Base-by-base conservation (phyloP, 495 filamentous ascomycete genomes). In the Xylaria longipes region DNA sequence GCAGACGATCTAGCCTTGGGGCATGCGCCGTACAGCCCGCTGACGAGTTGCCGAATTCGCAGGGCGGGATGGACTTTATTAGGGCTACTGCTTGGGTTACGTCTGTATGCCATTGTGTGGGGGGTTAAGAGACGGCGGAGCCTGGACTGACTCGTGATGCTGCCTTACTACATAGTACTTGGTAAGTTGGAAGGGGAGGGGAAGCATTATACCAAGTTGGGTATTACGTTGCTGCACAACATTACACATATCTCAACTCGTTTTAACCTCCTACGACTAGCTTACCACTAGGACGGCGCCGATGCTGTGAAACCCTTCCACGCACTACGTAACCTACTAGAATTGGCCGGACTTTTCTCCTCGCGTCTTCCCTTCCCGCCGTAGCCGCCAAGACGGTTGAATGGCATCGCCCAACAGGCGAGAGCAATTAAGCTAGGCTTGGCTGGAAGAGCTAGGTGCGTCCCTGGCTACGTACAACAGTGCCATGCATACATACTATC, bases 331-430 rank as follows among this genome's bases (percentile, higher is more conserved):
- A 56, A 56, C 52, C 14, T 56, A 31, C 60, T 37, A 60, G 57
- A 60, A 60, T 37, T 37, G 33, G 57, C 33, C 33, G 31, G 57
- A 9, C 57, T 20, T 29, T 41, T 27, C 37, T 63, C 14, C 29
- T 63, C 17, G 60, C 60, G 35, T 27, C 35, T 62, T 25, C 33
- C 22, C 22, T 43, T 63, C 37, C 60, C 60, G 60, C 60, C 60
- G 37, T 43, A 63, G 60, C 60, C 60, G 60, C 60, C 60, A 63
- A 63, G 60, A 29, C 60, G 60, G 60, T 63, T 63, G 60, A 63
- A 63, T 63, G 60, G 37, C 22, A 29, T 29, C 22, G 37, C 37
- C 37, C 37, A 29, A 33, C 60, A 8, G 58, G 60, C 60, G 22
- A 43, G 37, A n/a, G n/a, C 5, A 63, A 63, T 63, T 43, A 43